phyloP scores from a whole-genome alignment of 768 basidiomycete species.

The Harrya chromipes region DNA sequence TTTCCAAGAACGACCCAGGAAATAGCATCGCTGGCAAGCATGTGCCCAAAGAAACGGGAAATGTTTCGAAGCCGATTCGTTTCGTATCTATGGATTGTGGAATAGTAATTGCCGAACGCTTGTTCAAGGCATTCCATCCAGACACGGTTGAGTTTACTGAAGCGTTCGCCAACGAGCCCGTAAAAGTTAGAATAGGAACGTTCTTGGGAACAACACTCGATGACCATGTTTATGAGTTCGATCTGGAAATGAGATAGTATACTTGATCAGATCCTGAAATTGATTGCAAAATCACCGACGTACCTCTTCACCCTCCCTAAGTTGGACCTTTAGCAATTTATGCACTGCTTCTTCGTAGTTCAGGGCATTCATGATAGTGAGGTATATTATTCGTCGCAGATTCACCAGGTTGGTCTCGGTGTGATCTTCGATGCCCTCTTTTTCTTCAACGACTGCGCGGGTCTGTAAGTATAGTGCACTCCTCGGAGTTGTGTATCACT shows the following conservation, averaged over 20 bases:
- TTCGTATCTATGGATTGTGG: slow-evolving; percentile 97
- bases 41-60: slow-evolving; percentile 93
- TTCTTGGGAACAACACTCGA: slow-evolving; percentile 99
- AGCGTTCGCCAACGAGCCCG: slow-evolving; percentile 92
- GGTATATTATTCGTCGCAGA: slow-evolving; percentile 87
- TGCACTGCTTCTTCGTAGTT: slow-evolving; percentile 99
- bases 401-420: slow-evolving; percentile 97
- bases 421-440: slow-evolving; percentile 88
- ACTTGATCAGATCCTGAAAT: background rate
- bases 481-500: background rate
- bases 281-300: slow-evolving; percentile 11
- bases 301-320: slow-evolving; percentile 94
- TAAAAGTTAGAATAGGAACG: slow-evolving; percentile 98
- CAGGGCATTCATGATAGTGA: slow-evolving; percentile 98
- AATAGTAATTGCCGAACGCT: slow-evolving; percentile 88
- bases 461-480: slow-evolving; percentile 27
- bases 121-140: slow-evolving; percentile 91
- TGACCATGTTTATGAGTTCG: slow-evolving; percentile 96
- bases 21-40: slow-evolving; percentile 81
- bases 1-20: slow-evolving; percentile 85
- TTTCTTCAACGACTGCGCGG: slow-evolving; percentile 61
- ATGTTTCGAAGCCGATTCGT: slow-evolving; percentile 98
- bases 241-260: slow-evolving; percentile 48
- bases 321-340: slow-evolving; percentile 90
- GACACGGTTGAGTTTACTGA: slow-evolving; percentile 91